Conservation (phyloP, 179 eudicot genomes). For the Silene noctiflora region DNA sequence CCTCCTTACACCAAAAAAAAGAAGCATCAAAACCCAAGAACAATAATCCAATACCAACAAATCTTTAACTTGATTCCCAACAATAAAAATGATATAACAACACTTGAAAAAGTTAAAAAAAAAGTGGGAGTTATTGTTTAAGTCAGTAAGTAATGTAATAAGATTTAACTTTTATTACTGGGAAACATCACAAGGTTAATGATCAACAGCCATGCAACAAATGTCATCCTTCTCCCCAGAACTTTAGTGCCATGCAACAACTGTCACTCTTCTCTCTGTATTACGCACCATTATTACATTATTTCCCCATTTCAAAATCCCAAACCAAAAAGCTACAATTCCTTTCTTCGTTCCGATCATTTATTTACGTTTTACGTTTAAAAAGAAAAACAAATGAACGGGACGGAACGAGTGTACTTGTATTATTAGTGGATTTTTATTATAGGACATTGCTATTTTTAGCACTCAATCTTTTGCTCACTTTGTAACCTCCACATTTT, state of each 20-base stretch:
- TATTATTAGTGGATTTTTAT: conserved; percentile 1
- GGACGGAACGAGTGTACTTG: too few relatives aligned
- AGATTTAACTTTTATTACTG: neutral
- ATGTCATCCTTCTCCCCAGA: conserved; percentile 17
- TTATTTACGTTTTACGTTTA: too few relatives aligned
- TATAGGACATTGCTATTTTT: conserved; percentile 30
- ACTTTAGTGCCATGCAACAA: conserved; percentile 9
- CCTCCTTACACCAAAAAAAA: too few relatives aligned
- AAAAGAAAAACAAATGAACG: too few relatives aligned
- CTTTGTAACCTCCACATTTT: conserved; percentile 26
- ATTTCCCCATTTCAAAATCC: neutral
- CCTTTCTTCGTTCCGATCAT: too few relatives aligned
- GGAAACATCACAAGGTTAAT: neutral
- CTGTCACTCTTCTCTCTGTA: neutral
- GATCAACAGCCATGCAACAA: conserved; percentile 31
- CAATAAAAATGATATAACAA: neutral
- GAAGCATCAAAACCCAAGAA: too few relatives aligned
- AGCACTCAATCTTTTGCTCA: conserved; percentile 23
- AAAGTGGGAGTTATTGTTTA: neutral
- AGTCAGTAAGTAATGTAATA: neutral
- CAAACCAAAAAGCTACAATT: too few relatives aligned
- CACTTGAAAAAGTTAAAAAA: neutral
- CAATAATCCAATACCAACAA: neutral
- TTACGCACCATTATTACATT: neutral
- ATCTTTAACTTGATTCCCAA: neutral